A percentile compares a stretch with the other conserved stretches of the same genome.
Conservation (phyloP, 2,329 filamentous ascomycete species). For the Talaromyces sp. region DNA sequence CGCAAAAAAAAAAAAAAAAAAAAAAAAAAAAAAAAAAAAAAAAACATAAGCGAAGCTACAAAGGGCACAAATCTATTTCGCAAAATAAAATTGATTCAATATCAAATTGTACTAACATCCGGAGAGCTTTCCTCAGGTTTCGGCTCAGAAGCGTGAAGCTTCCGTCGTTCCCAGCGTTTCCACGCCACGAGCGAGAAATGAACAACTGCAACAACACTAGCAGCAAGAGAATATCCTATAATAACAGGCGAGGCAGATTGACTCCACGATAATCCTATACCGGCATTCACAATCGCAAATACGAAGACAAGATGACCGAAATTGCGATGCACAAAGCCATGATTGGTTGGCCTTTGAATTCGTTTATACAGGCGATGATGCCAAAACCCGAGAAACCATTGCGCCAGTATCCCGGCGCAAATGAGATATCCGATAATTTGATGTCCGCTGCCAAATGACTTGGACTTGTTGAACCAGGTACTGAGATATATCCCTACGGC, state of each 20-base stretch:
- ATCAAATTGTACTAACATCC: neutral
- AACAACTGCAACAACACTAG: slow-evolving; percentile 1
- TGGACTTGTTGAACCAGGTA: slow-evolving; percentile 10
- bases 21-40: neutral
- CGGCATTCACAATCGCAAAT: slow-evolving; percentile 3
- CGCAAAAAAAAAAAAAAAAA: neutral
- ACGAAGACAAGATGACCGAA: slow-evolving; percentile 8
- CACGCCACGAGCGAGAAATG: slow-evolving; percentile 11
- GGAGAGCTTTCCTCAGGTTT: neutral
- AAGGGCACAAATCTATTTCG: neutral
- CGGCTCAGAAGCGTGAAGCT: neutral
- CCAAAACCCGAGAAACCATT: slow-evolving; percentile 11
- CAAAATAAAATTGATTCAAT: neutral
- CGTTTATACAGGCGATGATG: slow-evolving; percentile 13
- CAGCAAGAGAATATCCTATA: slow-evolving; percentile 9
- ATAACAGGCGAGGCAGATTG: slow-evolving; percentile 7
- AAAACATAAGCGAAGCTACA: too few relatives aligned
- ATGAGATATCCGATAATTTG: slow-evolving; percentile 9
- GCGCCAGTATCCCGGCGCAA: neutral
- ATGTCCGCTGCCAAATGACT: neutral
- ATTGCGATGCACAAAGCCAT: slow-evolving; percentile 10
- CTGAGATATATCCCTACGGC: neutral
- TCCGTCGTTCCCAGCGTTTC: slow-evolving; percentile 11
- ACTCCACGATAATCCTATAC: slow-evolving; percentile 11
- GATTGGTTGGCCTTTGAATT: neutral